phyloP scores from a whole-genome alignment of 2,329 filamentous ascomycete species.

The Aspergillus sp. region DNA sequence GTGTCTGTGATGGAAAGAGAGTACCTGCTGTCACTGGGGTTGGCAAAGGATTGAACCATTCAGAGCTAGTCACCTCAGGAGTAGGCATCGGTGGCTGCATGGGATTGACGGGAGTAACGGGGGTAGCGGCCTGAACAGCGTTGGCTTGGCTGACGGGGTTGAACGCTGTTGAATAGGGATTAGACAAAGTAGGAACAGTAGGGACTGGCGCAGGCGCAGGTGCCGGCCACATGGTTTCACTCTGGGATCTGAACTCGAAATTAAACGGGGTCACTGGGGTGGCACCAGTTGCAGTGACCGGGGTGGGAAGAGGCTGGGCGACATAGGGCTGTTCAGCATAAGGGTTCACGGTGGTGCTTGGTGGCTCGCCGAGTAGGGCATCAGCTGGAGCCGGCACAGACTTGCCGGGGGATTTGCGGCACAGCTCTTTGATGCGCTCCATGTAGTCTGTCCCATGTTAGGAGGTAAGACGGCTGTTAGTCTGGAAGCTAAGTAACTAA shows the following conservation, averaged over 20 bases:
- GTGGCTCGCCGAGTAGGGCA: conserved; percentile 5
- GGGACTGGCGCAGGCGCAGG: no score
- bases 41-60: neutral
- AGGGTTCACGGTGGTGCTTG: neutral
- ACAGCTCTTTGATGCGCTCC: conserved; percentile 7
- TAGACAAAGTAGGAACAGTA: no score
- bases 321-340: neutral
- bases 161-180: no score
- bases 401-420: neutral
- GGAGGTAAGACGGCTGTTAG: neutral
- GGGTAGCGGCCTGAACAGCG: no score
- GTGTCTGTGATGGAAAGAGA: neutral
- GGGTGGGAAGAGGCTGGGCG: neutral
- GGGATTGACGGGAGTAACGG: no score
- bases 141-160: no score
- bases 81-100: no score
- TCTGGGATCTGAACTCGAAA: no score
- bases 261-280: neutral
- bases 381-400: neutral
- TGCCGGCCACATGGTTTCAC: no score
- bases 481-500: conserved; percentile 14
- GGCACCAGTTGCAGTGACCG: neutral
- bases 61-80: no score
- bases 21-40: neutral
- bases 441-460: conserved; percentile 14